Evolutionary conservation across 2,329 filamentous ascomycete species (phyloP).

Genomic region (Aspergillus udagawae): DNA sequence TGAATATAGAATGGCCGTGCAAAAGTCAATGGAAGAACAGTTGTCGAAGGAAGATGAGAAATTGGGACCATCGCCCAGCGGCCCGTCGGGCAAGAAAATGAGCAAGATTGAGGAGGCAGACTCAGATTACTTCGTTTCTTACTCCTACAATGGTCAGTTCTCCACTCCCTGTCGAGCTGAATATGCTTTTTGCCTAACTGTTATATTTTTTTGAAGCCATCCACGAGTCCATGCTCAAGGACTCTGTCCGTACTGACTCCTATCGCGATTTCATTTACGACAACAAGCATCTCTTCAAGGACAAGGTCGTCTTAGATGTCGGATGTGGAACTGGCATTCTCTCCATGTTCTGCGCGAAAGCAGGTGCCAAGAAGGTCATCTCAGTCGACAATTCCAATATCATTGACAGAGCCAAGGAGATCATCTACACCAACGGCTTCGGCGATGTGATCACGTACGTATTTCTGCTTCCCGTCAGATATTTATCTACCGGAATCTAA

Average conservation of each 20-base stretch:
- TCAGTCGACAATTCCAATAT: constrained; percentile 92
- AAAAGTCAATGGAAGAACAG: constrained; percentile 63
- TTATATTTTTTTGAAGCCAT: constrained; percentile 57
- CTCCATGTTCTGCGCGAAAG: constrained; percentile 90
- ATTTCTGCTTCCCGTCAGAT: not conserved
- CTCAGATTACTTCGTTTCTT: constrained; percentile 61
- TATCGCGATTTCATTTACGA: constrained; percentile 95
- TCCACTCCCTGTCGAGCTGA: not conserved
- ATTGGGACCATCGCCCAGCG: constrained; percentile 17
- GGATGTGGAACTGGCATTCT: constrained; percentile 83
- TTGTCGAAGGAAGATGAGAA: constrained; percentile 55
- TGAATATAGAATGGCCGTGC: constrained; percentile 62
- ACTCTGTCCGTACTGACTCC: constrained; percentile 78
- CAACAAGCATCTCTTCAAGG: constrained; percentile 81
- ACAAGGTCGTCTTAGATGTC: constrained; percentile 84
- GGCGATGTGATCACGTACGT: constrained; percentile 63
- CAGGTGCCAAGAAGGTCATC: constrained; percentile 79
- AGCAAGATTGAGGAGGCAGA: constrained; percentile 50
- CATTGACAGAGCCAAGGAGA: constrained; percentile 79
- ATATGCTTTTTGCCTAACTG: not conserved
- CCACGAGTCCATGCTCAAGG: constrained; percentile 94
- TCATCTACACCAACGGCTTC: constrained; percentile 76
- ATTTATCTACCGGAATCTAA: constrained; percentile 3
- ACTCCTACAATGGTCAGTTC: constrained; percentile 62
- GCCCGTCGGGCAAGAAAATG: constrained; percentile 26